phyloP scores from a whole-genome alignment of 2,329 filamentous ascomycete genomes.

The Truncatella angustata region DNA sequence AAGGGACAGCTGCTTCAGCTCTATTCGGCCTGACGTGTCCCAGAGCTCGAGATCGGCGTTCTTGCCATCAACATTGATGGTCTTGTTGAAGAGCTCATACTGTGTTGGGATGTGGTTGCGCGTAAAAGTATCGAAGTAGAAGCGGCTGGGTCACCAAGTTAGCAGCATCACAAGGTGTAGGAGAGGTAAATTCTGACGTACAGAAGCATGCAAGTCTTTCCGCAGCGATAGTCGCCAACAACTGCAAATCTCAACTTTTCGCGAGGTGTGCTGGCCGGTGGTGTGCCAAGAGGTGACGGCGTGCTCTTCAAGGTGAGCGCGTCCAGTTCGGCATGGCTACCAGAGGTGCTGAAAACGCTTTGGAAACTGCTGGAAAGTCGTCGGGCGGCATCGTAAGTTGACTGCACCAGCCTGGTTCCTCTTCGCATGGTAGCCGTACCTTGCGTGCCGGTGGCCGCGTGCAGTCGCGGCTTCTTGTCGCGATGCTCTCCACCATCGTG shows the following conservation, averaged over 20 bases:
- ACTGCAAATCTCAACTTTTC: slow-evolving; percentile 28
- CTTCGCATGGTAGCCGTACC: slow-evolving; percentile 10
- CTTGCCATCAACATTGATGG: slow-evolving; percentile 18
- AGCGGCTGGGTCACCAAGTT: slow-evolving; percentile 20
- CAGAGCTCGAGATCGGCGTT: slow-evolving; percentile 28
- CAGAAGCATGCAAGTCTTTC: slow-evolving; percentile 29
- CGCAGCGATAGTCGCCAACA: slow-evolving; percentile 26
- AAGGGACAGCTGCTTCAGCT: slow-evolving; percentile 24
- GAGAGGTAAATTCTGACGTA: slow-evolving; percentile 11
- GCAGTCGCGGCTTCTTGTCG: slow-evolving; percentile 20
- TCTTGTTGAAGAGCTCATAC: slow-evolving; percentile 28
- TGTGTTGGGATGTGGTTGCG: slow-evolving; percentile 22
- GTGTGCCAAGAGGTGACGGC: slow-evolving; percentile 15
- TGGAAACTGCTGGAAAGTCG: slow-evolving; percentile 19
- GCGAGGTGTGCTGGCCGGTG: slow-evolving; percentile 14
- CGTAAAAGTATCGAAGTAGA: slow-evolving; percentile 22
- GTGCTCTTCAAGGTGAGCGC: slow-evolving; percentile 11
- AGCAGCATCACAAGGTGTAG: neutral
- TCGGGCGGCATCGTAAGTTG: slow-evolving; percentile 16
- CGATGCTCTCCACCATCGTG: slow-evolving; percentile 17
- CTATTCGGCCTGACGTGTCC: slow-evolving; percentile 27
- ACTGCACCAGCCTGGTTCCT: slow-evolving; percentile 12
- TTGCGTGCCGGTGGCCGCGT: slow-evolving; percentile 8
- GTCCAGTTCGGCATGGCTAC: neutral
- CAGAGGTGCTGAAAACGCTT: slow-evolving; percentile 13